These are phyloP conservation scores for Geranomyces variabilis DNA, from an alignment of 192 early-diverging fungal genomes.

Conservation along the genomic window DNA sequence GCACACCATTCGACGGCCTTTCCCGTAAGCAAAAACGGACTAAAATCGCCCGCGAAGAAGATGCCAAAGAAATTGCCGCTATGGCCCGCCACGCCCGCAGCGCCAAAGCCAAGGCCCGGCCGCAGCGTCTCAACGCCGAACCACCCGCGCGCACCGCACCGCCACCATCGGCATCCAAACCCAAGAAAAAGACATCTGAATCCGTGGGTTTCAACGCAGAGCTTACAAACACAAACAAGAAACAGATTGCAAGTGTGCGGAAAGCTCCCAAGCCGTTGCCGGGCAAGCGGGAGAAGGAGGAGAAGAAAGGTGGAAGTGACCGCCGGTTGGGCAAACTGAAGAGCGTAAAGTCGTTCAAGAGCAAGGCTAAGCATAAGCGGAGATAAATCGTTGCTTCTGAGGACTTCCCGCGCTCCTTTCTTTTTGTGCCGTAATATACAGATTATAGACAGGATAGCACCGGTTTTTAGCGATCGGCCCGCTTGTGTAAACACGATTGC, in stretches of 20 bases:
- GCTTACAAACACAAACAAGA: slow-evolving; percentile 19
- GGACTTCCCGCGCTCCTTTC: too few species aligned
- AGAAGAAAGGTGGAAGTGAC: slow-evolving; percentile 30
- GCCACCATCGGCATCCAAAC: background rate
- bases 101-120: slow-evolving; percentile 39
- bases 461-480: too few species aligned
- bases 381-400: slow-evolving; percentile 17
- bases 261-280: background rate
- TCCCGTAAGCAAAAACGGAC: slow-evolving; percentile 52
- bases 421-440: too few species aligned
- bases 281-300: background rate
- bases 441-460: too few species aligned
- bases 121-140: slow-evolving; percentile 8
- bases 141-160: background rate
- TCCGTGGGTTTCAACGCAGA: slow-evolving; percentile 22
- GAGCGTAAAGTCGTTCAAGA: slow-evolving; percentile 32
- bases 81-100: slow-evolving; percentile 37
- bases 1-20: slow-evolving; percentile 47
- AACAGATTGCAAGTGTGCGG: background rate
- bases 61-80: slow-evolving; percentile 41
- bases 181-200: slow-evolving; percentile 9
- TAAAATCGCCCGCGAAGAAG: slow-evolving; percentile 46
- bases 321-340: slow-evolving; percentile 38
- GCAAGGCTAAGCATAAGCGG: slow-evolving; percentile 31
- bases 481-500: too few species aligned